These are phyloP conservation scores for Fusarium solani-melongenae DNA, from an alignment of 2,329 filamentous ascomycete species.

Conservation along the genomic window DNA sequence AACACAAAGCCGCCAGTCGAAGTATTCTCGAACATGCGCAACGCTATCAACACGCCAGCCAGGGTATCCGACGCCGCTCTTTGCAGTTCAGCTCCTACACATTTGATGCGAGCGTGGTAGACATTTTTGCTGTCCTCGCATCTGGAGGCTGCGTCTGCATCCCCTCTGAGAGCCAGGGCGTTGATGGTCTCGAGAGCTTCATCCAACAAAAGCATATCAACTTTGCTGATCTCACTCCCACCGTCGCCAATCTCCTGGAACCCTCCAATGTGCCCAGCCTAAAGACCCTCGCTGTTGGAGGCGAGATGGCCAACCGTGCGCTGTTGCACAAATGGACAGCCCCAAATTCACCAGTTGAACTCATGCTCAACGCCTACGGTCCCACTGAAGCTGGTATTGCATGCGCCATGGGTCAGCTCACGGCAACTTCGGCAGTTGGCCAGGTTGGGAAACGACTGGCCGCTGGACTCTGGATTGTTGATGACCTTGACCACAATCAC, in stretches of 20 bases:
- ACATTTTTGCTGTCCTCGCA: constrained; percentile 11
- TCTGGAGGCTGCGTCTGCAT: constrained; percentile 20
- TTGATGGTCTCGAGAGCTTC: background rate
- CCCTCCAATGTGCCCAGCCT: background rate
- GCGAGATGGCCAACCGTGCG: background rate
- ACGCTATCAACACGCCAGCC: background rate
- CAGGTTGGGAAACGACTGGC: background rate
- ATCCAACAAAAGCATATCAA: background rate
- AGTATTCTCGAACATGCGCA: background rate
- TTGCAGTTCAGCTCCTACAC: constrained; percentile 21
- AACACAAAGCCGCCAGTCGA: background rate
- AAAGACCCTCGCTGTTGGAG: background rate
- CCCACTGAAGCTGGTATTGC: constrained; percentile 3
- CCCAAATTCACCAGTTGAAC: background rate
- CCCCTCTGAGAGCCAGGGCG: constrained; percentile 4
- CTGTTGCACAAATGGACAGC: background rate
- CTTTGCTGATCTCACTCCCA: background rate
- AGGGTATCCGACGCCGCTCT: background rate
- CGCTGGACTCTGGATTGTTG: constrained; percentile 40
- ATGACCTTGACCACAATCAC: constrained; percentile 28
- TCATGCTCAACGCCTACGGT: constrained; percentile 1
- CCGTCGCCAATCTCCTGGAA: background rate
- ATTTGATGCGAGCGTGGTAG: constrained; percentile 6
- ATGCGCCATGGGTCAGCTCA: background rate
- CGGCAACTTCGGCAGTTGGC: background rate